A percentile compares a stretch with the other conserved stretches of the same genome.
These are phyloP conservation scores for Scenedesmus sp. DNA, from an alignment of 163 green algal species.

Conservation along the genomic window DNA sequence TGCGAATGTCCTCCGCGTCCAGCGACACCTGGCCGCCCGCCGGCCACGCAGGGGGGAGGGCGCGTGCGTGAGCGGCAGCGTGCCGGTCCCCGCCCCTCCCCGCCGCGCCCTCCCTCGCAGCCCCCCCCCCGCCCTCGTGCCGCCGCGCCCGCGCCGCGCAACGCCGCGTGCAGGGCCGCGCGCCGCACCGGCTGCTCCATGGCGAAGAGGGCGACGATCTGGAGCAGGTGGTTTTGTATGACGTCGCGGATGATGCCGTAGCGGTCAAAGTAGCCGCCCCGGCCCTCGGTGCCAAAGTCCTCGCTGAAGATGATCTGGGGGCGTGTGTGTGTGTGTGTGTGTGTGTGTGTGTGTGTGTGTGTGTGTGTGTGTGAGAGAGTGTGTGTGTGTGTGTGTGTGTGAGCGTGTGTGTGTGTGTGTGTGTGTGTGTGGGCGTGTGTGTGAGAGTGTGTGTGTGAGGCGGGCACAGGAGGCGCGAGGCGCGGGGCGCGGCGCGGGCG, in stretches of 20 bases:
- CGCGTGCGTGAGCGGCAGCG: neutral
- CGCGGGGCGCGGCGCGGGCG: too few relatives aligned
- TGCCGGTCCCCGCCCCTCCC: too few relatives aligned
- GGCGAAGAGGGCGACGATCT: slow-evolving; percentile 97
- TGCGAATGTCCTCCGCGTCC: slow-evolving; percentile 95
- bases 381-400: neutral
- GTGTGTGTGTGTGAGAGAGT: neutral
- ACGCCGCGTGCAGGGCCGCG: too few relatives aligned
- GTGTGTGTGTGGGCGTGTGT: too few relatives aligned
- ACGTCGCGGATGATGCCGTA: slow-evolving; percentile 99
- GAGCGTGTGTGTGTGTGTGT: too few relatives aligned
- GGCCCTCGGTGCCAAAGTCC: slow-evolving; percentile 95
- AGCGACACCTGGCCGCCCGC: slow-evolving; percentile 71
- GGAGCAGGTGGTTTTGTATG: slow-evolving; percentile 99
- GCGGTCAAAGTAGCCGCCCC: slow-evolving; percentile 98
- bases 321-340: neutral
- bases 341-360: neutral
- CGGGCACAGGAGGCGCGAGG: neutral
- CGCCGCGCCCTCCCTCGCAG: too few relatives aligned
- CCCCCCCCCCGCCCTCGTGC: too few relatives aligned
- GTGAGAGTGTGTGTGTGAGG: too few relatives aligned
- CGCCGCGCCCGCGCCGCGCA: neutral
- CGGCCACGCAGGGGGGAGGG: neutral
- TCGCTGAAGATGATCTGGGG: slow-evolving; percentile 97
- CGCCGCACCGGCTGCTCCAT: slow-evolving; percentile 95